Evolutionary conservation across 306 rosid species (phyloP).

Genomic region (Clitoria ternatea): DNA sequence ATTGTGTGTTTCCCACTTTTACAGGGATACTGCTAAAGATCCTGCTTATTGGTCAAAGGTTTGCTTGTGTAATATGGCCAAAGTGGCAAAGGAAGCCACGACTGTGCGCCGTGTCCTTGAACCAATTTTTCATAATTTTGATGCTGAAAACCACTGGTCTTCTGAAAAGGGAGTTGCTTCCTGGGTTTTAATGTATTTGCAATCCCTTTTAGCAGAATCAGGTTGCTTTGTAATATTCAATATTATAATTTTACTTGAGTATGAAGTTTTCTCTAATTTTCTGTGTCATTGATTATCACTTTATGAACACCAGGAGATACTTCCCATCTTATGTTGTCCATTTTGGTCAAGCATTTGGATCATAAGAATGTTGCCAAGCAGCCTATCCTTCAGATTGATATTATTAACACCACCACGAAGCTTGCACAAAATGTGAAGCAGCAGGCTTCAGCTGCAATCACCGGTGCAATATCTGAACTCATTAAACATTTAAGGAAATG

Average conservation of each 20-base stretch:
- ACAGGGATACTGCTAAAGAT: constrained; percentile 61
- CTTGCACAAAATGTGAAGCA: constrained; percentile 70
- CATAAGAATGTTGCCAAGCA: constrained; percentile 73
- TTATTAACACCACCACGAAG: constrained; percentile 55
- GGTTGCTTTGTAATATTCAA: constrained; percentile 44
- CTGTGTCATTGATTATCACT: constrained; percentile 10
- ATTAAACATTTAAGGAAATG: constrained; percentile 81
- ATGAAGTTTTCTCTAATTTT: constrained; percentile 15
- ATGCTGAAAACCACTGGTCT: constrained; percentile 76
- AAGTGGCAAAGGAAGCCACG: constrained; percentile 86
- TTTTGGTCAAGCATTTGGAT: constrained; percentile 96
- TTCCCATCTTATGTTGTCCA: constrained; percentile 76
- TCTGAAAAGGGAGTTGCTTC: constrained; percentile 67
- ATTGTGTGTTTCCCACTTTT: constrained; percentile 27
- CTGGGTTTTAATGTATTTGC: constrained; percentile 72
- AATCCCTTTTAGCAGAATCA: constrained; percentile 76
- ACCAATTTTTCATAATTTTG: constrained; percentile 87
- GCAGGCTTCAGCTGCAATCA: constrained; percentile 60
- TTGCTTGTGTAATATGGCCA: constrained; percentile 79
- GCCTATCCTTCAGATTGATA: constrained; percentile 64
- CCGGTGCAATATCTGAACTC: constrained; percentile 85
- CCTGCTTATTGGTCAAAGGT: constrained; percentile 92
- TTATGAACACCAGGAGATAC: constrained; percentile 71
- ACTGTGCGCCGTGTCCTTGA: constrained; percentile 88
- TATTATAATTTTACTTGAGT: not conserved